Conservation (phyloP, 768 basidiomycete species). For the Clitopilus hobsonii region DNA sequence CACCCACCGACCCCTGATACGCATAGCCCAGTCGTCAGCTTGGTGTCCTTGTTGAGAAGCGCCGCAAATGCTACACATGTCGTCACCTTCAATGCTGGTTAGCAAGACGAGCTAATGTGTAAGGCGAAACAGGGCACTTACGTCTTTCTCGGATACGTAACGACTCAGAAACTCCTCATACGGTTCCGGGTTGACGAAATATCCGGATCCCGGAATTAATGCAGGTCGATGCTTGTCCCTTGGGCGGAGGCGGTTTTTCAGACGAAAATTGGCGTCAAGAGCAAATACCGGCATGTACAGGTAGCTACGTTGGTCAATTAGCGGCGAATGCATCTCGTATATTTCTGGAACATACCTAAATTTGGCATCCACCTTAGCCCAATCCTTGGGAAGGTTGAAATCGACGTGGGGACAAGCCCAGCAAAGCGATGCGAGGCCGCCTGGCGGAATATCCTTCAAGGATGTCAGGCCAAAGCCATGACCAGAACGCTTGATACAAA, state of each 20-base stretch:
- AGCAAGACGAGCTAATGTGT: not conserved
- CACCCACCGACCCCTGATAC: conserved; percentile 4
- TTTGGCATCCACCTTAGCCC: conserved; percentile 12
- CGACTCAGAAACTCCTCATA: conserved; percentile 19
- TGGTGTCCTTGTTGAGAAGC: conserved; percentile 22
- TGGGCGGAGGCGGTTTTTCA: conserved; percentile 4
- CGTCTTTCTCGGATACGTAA: conserved; percentile 12
- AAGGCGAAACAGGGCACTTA: conserved; percentile 16
- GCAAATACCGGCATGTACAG: conserved; percentile 5
- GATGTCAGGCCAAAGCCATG: conserved; percentile 13
- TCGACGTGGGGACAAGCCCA: conserved; percentile 19
- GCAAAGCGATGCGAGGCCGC: conserved; percentile 17
- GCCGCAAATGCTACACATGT: conserved; percentile 21
- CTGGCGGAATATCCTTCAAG: conserved; percentile 9
- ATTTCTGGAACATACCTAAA: conserved; percentile 7
- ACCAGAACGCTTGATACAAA: conserved; percentile 17
- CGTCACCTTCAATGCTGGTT: conserved; percentile 2
- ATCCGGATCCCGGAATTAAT: conserved; percentile 7
- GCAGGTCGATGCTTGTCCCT: conserved; percentile 2
- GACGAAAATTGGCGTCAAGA: conserved; percentile 9
- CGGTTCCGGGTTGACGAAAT: conserved; percentile 13
- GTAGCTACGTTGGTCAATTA: not conserved
- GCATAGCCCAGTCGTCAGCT: conserved; percentile 8
- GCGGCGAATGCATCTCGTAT: not conserved
- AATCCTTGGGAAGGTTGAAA: conserved; percentile 18